These are phyloP conservation scores for Linnemannia schmuckeri DNA, from an alignment of 192 early-diverging fungal species.

Conservation along the genomic window DNA sequence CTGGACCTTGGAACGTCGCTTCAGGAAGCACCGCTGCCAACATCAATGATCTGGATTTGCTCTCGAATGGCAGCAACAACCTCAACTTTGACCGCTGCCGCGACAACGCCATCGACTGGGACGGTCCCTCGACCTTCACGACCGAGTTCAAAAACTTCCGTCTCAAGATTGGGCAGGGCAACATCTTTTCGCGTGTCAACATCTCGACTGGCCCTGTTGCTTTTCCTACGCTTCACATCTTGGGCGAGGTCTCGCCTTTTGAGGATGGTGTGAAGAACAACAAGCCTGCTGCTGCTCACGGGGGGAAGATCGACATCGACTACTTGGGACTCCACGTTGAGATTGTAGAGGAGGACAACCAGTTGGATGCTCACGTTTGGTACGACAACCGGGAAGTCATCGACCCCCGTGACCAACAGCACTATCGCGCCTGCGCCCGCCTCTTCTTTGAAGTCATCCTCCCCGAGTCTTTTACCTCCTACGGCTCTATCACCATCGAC, in stretches of 20 bases:
- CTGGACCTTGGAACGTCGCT: too few relatives aligned
- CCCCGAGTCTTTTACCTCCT: conserved; percentile 22
- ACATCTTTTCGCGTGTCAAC: conserved; percentile 1
- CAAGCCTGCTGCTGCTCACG: neutral
- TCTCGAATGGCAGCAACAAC: neutral
- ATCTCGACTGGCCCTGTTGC: conserved; percentile 6
- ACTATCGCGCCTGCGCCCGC: conserved; percentile 24
- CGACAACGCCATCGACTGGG: conserved; percentile 12
- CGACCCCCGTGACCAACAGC: neutral
- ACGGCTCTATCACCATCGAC: conserved; percentile 14
- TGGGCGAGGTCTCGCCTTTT: conserved; percentile 20
- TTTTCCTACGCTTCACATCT: conserved; percentile 20
- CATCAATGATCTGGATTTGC: neutral
- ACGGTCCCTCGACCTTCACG: conserved; percentile 15
- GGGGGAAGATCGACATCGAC: neutral
- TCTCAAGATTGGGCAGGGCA: conserved; percentile 18
- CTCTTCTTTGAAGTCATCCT: conserved; percentile 17
- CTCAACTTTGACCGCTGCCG: neutral
- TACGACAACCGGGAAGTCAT: conserved; percentile 16
- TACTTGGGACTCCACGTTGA: conserved; percentile 15
- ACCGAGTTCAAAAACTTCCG: conserved; percentile 21
- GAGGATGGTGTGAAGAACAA: neutral
- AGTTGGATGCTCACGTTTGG: conserved; percentile 23
- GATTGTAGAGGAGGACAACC: conserved; percentile 8
- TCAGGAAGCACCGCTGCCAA: too few relatives aligned